Conservation (phyloP, 2,329 filamentous ascomycete genomes). For the Apiospora phragmitis region DNA sequence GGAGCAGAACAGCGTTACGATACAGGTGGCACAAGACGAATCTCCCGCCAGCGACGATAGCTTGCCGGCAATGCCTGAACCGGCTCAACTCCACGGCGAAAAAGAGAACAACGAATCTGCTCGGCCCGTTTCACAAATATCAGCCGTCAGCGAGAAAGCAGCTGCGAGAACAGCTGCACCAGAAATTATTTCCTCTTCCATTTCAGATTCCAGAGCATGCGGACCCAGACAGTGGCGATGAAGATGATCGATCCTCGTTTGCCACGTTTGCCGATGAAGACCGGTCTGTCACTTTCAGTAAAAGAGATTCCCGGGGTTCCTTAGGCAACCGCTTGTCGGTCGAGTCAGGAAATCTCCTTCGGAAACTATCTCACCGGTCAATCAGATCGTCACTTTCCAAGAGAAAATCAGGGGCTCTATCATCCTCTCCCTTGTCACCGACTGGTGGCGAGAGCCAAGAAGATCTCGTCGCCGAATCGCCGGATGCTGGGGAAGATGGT, state of each 20-base stretch:
- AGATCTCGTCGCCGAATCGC: slow-evolving; percentile 41
- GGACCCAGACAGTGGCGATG: slow-evolving; percentile 31
- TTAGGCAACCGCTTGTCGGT: slow-evolving; percentile 50
- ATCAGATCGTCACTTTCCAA: slow-evolving; percentile 27
- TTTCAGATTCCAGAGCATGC: slow-evolving; percentile 56
- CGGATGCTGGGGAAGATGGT: slow-evolving; percentile 40
- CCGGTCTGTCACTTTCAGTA: slow-evolving; percentile 25
- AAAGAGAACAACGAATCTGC: slow-evolving; percentile 32
- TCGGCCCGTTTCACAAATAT: slow-evolving; percentile 28
- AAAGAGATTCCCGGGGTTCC: slow-evolving; percentile 35
- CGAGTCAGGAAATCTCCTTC: slow-evolving; percentile 45
- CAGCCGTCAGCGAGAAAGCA: slow-evolving; percentile 25
- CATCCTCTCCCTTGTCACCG: slow-evolving; percentile 18
- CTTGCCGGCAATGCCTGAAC: slow-evolving; percentile 21
- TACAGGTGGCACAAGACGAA: slow-evolving; percentile 5
- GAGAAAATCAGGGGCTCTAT: slow-evolving; percentile 23
- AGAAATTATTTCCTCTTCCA: slow-evolving; percentile 64
- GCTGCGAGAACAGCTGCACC: slow-evolving; percentile 42
- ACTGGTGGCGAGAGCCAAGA: slow-evolving; percentile 43
- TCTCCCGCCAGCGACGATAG: slow-evolving; percentile 24
- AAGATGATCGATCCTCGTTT: slow-evolving; percentile 63
- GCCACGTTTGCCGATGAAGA: slow-evolving; percentile 67
- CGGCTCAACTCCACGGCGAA: slow-evolving; percentile 35
- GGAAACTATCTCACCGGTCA: slow-evolving; percentile 42
- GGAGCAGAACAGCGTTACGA: slow-evolving; percentile 8